Evolutionary conservation across 768 basidiomycete genomes (phyloP), one percentile per base, ranked within the genome.

Genomic region (Obba rivulosa): DNA sequence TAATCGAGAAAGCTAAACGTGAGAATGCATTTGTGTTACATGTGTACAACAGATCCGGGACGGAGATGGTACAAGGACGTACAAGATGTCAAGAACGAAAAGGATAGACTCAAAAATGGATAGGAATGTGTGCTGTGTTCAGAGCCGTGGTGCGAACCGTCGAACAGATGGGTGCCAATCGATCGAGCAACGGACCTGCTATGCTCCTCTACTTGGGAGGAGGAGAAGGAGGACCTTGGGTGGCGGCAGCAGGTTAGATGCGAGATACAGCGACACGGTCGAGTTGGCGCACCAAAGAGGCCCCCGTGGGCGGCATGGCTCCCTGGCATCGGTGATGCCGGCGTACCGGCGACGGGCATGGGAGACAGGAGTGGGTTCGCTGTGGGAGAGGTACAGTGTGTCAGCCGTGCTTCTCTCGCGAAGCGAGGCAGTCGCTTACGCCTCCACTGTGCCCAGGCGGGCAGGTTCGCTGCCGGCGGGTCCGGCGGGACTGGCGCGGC

Each of bases 371-470:
- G 61, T 3, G 85, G 83, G 57, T 87, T 86, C 3, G 87, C 86
- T 87, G 57, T 28, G 9, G 22, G 14, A 28, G 4, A 11, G 16
- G 25, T 31, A 31, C 22, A 23, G 24, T 34, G 34, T 4, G 28
- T n/a, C n/a, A n/a, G n/a, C n/a, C n/a, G n/a, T n/a, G n/a, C n/a
- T n/a, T n/a, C n/a, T n/a, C 21, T 2, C n/a, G 28, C 28, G 13
- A 45, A 9, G 34, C 10, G 22, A 3, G 34, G 4, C 39, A 34
- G 43, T 21, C 10, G 73, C 79, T 45, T 62, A 91, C 87, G 88
- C 71, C 81, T 75, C 88, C 87, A 91, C 57, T 89, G 86, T 0
- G 87, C 80, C 88, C 88, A 91, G 1, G 88, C 78, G n/a, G 87
- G 86, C 23, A 79, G 73, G 57, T 78, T 76, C 0, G 78, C 70